A percentile compares a stretch with the other conserved stretches of the same genome.
Conservation (phyloP, 1,284 basidiomycete genomes). For the Tilletia walkeri region DNA sequence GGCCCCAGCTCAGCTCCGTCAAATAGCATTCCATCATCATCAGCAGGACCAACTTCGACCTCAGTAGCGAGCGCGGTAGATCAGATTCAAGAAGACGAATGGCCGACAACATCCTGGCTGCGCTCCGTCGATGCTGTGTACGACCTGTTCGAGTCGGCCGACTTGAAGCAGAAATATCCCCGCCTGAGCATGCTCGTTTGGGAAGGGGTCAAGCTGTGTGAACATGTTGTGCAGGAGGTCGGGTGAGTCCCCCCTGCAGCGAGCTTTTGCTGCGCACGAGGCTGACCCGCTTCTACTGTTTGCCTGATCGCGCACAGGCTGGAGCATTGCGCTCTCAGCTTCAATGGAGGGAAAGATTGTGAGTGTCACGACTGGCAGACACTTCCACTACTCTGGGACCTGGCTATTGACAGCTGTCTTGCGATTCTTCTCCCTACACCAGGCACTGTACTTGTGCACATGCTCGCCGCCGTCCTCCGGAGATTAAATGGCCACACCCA, state of each 20-base stretch:
- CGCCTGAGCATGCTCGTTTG: constrained; percentile 32
- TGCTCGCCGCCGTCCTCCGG: constrained; percentile 71
- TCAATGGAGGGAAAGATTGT: constrained; percentile 95
- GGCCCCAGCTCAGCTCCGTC: no score
- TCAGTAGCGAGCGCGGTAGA: neutral
- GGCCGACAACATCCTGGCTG: constrained; percentile 29
- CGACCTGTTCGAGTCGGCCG: constrained; percentile 37
- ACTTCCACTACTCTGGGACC: neutral
- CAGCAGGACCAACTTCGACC: neutral
- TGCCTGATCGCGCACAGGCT: constrained; percentile 58
- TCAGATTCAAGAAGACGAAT: neutral
- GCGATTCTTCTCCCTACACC: constrained; percentile 5
- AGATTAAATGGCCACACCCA: constrained; percentile 45
- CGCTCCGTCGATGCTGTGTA: constrained; percentile 51
- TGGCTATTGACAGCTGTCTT: neutral
- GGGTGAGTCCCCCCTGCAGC: constrained; percentile 36
- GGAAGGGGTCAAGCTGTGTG: constrained; percentile 38
- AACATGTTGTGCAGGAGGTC: constrained; percentile 41
- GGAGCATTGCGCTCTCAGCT: constrained; percentile 65
- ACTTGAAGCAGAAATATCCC: constrained; percentile 26
- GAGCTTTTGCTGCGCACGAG: neutral
- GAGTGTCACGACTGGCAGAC: neutral
- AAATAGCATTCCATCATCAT: neutral
- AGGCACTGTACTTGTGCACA: constrained; percentile 85
- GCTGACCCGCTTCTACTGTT: neutral